Percentiles rank a stretch among this genome's conserved stretches.
Conservation (phyloP, 345 rosid species). For the Linum tenue region DNA sequence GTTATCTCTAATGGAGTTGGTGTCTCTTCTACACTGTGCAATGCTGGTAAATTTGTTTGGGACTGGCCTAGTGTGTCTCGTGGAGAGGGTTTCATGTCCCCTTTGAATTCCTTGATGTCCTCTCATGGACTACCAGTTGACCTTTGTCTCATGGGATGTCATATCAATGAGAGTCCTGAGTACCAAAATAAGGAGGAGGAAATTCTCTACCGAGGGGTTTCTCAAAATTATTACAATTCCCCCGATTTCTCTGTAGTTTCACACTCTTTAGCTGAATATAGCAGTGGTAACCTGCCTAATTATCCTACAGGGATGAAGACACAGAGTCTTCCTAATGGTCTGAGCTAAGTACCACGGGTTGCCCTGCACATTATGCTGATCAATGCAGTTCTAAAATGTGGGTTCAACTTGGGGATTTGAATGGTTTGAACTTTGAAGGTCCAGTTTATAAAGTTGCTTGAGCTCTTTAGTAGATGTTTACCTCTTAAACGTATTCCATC, state of each 20-base stretch:
- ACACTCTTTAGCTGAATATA: constrained; percentile 45
- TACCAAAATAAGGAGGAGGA: constrained; percentile 63
- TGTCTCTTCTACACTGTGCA: constrained; percentile 77
- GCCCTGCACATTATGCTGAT: constrained; percentile 33
- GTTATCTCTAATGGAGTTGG: constrained; percentile 78
- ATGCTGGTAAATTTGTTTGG: constrained; percentile 92
- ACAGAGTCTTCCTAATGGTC: constrained; percentile 46
- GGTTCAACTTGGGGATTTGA: constrained; percentile 89
- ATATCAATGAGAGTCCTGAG: constrained; percentile 35
- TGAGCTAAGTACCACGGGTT: constrained; percentile 33
- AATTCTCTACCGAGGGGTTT: constrained; percentile 51
- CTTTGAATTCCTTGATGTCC: constrained; percentile 31
- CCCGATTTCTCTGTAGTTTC: constrained; percentile 51
- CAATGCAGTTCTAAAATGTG: constrained; percentile 56
- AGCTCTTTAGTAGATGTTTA: constrained; percentile 74
- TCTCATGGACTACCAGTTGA: constrained; percentile 34
- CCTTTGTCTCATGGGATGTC: constrained; percentile 46
- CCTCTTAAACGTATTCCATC: constrained; percentile 65
- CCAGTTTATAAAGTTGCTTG: constrained; percentile 76
- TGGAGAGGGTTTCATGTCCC: constrained; percentile 83
- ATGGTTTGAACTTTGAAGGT: constrained; percentile 70
- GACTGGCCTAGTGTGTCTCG: constrained; percentile 95
- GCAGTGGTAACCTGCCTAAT: constrained; percentile 26
- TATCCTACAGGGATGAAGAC: constrained; percentile 35
- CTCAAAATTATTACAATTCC: constrained; percentile 46